Evolutionary conservation across 1,284 basidiomycete species (phyloP).

Genomic region (Exobasidium cylindrosporum): DNA sequence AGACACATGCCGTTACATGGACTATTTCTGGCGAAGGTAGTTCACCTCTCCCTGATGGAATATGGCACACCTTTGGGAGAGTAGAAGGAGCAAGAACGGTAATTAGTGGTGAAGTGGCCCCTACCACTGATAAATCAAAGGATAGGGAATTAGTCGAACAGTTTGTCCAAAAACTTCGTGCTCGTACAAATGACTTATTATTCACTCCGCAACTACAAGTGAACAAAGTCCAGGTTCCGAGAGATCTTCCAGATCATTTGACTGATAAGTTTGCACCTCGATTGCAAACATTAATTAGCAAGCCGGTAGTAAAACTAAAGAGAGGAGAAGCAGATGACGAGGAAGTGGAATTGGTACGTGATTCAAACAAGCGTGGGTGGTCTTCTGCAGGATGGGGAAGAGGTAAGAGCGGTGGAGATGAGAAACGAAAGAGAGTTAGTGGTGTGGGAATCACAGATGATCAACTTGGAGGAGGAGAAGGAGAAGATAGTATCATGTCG

Average conservation of each 20-base stretch:
- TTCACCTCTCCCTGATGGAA: slow-evolving; percentile 1
- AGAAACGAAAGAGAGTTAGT: not conserved
- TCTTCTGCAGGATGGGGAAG: not conserved
- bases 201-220: slow-evolving; percentile 28
- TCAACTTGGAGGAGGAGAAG: not conserved
- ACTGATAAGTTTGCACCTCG: slow-evolving; percentile 45
- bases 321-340: slow-evolving; percentile 20
- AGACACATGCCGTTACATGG: slow-evolving; percentile 7
- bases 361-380: not conserved
- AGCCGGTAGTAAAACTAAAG: slow-evolving; percentile 46
- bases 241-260: slow-evolving; percentile 45
- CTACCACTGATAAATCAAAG: not conserved
- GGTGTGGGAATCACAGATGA: not conserved
- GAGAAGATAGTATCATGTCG: not conserved
- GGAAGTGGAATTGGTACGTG: not conserved
- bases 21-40: not conserved
- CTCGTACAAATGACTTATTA: not conserved
- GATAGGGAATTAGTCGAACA: not conserved
- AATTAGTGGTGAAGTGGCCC: not conserved
- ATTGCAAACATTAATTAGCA: slow-evolving; percentile 29
- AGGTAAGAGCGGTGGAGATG: not conserved
- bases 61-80: slow-evolving; percentile 48
- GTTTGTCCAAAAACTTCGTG: not conserved
- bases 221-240: slow-evolving; percentile 25
- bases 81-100: slow-evolving; percentile 40